Evolutionary conservation across 2,329 filamentous ascomycete genomes (phyloP), one percentile per base, ranked within the genome.

Genomic region (Neonectria punicea): DNA sequence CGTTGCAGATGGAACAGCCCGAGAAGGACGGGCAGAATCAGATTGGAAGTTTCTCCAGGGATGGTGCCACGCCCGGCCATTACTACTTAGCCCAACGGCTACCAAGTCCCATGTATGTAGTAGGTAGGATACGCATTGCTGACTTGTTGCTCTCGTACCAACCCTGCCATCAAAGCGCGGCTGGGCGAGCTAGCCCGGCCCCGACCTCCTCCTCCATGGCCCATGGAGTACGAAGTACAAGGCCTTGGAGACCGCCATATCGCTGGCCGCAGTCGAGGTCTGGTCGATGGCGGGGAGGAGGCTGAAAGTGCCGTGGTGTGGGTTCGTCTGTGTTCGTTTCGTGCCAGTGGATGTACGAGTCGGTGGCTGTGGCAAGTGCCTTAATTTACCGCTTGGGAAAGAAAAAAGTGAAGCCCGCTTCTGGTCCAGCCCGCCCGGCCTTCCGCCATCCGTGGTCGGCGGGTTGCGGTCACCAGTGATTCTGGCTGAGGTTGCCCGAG

Each of bases 361-460:
- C 5, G 36, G 36, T 39, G 36, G 39, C 39, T 43, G n/a, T 36
- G 11, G 25, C 25, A 25, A 25, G 25, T 25, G 25, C 25, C 25
- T 25, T 25, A 25, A 25, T 25, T 25, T 25, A 25, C 25, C 25
- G 25, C 25, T 6, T 25, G 25, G 6, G 25, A 25, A 4, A 8
- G 16, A 8, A 41, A 18, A 9, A 9, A 41, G 39, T 18, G 7
- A 18, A 41, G 34, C 39, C 16, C n/a, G 16, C 39, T 18, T 10
- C 39, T 18, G n/a, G 39, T 43, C 58, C 50, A 41, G 50, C 22
- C 22, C 22, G 22, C 22, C 22, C 22, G 22, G 22, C 22, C 22
- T 22, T 22, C 44, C 58, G 58, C 58, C 58, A 51, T 41, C 50
- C 10, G 51, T 61, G 30, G 58, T 22, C 51, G 50, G 44, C 43